Base-by-base conservation (phyloP, 768 basidiomycete species). In the Mycena latifolia region DNA sequence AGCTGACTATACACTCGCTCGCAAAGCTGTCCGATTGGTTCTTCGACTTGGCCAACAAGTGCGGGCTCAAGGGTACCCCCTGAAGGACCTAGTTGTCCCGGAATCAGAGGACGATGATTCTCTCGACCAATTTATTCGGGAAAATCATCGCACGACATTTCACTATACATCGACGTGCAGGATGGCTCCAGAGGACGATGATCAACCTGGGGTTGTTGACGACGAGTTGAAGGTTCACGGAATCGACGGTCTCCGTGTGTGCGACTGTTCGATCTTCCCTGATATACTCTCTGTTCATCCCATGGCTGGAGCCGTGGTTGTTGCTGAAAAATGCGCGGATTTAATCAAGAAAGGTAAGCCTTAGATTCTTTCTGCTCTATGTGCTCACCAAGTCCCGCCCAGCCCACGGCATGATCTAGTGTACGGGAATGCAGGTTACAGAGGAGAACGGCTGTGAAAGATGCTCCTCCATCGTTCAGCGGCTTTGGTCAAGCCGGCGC, bases 91-190 rank as follows among this genome's bases (percentile, higher is more conserved):
- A 56, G 43, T 61, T 8, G 71, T 77, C 33, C 80, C 80, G 0
- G 58, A 53, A 18, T 67, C 70, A 56, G 74, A 77, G 58, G 61
- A 52, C 28, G 78, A 79, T 51, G 71, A 33, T 25, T 77, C 73
- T 39, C 48, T 82, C 29, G 79, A 81, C 53, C 64, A 60, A 14
- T 78, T 76, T 66, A 74, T 75, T 24, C 55, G 67, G 29, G 33
- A 69, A 50, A 50, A 69, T 22, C 55, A 62, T 20, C 60, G 72
- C 45, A 74, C 77, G 15, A 77, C 76, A 47, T 79, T 74, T 63
- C 79, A 82, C 59, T 81, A 79, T 48, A 65, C 77, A 8, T 78
- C 75, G 35, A 79, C 79, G 47, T 81, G 80, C 71, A 65, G 80
- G 24, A 81, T 82, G 79, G 78, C 71, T 46, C 72, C 63, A 2